Conservation (phyloP, 441 rosid species). For the Pelargonium fulgidum region DNA sequence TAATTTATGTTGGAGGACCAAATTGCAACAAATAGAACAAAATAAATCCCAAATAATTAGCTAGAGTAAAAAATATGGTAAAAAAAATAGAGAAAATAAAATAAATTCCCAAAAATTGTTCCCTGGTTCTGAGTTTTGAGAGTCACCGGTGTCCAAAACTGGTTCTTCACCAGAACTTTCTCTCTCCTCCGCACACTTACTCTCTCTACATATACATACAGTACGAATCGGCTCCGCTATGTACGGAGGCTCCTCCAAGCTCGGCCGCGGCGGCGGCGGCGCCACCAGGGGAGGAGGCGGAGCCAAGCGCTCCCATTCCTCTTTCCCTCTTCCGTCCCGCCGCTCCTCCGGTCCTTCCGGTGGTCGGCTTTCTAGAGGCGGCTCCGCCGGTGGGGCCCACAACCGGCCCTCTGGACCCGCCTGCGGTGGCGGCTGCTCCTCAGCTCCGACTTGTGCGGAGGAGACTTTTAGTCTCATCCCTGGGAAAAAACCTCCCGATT, state of each 20-base stretch:
- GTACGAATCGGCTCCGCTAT: constrained; percentile 18
- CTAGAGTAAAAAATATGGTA: too few relatives aligned
- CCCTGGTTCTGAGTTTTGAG: neutral
- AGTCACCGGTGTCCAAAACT: neutral
- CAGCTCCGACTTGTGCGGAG: constrained; percentile 40
- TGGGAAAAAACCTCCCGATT: constrained; percentile 54
- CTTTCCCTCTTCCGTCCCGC: too few relatives aligned
- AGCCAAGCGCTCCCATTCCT: constrained; percentile 5
- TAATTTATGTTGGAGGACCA: too few relatives aligned
- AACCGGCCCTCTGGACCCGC: too few relatives aligned
- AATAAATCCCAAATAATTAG: too few relatives aligned
- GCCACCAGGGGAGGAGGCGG: constrained; percentile 35
- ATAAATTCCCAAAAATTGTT: neutral
- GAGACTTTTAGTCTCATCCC: constrained; percentile 67
- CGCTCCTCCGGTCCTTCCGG: constrained; percentile 30
- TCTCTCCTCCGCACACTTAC: neutral
- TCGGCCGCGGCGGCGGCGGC: constrained; percentile 45
- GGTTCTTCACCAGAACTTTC: neutral
- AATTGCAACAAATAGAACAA: too few relatives aligned
- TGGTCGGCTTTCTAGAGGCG: neutral
- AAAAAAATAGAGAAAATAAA: too few relatives aligned
- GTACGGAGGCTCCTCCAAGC: constrained; percentile 68
- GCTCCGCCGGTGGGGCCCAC: too few relatives aligned
- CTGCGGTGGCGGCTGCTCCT: neutral
- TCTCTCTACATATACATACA: too few relatives aligned